A percentile compares a stretch with the other conserved stretches of the same genome.
Conservation (phyloP, 1,284 basidiomycete species). For the Wolfiporia cocos region DNA sequence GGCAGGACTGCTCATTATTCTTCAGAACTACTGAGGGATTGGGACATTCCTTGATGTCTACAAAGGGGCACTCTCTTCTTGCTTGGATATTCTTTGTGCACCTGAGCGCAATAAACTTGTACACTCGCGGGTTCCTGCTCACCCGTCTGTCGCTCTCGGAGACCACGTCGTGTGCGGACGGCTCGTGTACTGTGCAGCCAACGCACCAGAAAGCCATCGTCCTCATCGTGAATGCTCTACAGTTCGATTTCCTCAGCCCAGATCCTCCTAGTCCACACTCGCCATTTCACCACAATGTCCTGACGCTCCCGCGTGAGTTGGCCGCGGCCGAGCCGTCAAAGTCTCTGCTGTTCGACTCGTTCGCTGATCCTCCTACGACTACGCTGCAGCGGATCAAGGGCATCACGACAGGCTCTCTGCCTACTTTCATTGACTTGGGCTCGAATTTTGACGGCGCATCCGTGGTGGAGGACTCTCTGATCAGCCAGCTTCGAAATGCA, state of each 20-base stretch:
- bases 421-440: slow-evolving; percentile 93
- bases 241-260: slow-evolving; percentile 91
- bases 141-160: slow-evolving; percentile 75
- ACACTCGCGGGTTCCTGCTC: slow-evolving; percentile 86
- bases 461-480: slow-evolving; percentile 83
- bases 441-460: slow-evolving; percentile 87
- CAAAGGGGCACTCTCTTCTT: slow-evolving; percentile 28
- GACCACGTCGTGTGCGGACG: slow-evolving; percentile 39
- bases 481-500: slow-evolving; percentile 51
- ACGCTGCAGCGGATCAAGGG: slow-evolving; percentile 96
- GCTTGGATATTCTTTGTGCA: slow-evolving; percentile 59
- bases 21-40: too few species aligned
- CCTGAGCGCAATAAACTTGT: slow-evolving; percentile 66
- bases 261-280: slow-evolving; percentile 55
- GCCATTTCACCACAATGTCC: slow-evolving; percentile 75
- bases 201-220: slow-evolving; percentile 80
- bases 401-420: slow-evolving; percentile 91
- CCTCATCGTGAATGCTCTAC: slow-evolving; percentile 88
- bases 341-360: slow-evolving; percentile 85
- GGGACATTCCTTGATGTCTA: too few species aligned
- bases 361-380: slow-evolving; percentile 92
- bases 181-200: slow-evolving; percentile 43
- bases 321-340: slow-evolving; percentile 53
- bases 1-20: too few species aligned
- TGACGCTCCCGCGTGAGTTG: slow-evolving; percentile 75